A percentile compares a stretch with the other conserved stretches of the same genome.
phyloP scores from a whole-genome alignment of 768 basidiomycete genomes.

The Leccinum imitatum region DNA sequence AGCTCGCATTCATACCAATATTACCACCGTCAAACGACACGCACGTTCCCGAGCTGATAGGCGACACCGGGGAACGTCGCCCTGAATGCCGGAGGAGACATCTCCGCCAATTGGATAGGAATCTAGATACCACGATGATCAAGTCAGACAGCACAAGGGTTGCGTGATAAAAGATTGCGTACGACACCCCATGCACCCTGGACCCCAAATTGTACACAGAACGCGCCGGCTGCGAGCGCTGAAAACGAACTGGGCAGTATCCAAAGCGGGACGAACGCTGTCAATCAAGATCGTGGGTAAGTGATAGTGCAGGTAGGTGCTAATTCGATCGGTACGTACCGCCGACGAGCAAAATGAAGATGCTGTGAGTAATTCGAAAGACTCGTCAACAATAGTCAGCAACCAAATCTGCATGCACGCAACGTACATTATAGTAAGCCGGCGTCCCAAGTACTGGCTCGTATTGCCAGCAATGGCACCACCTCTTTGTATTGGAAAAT shows the following conservation, averaged over 20 bases:
- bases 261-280: constrained; percentile 75
- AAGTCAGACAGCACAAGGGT: neutral
- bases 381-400: neutral
- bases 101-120: constrained; percentile 80
- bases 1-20: neutral
- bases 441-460: constrained; percentile 77
- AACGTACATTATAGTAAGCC: constrained; percentile 67
- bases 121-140: constrained; percentile 32
- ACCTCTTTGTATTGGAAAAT: constrained; percentile 40
- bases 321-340: constrained; percentile 14
- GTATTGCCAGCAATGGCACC: constrained; percentile 70
- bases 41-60: constrained; percentile 76
- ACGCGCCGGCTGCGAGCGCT: constrained; percentile 77
- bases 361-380: constrained; percentile 2
- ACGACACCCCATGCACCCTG: constrained; percentile 92
- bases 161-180: constrained; percentile 24
- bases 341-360: constrained; percentile 29
- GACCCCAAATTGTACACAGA: constrained; percentile 84
- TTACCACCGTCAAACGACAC: constrained; percentile 14
- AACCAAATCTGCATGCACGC: neutral
- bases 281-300: constrained; percentile 1
- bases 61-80: constrained; percentile 85
- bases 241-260: constrained; percentile 71
- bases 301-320: neutral
- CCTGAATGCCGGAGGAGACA: constrained; percentile 87